Evolutionary conservation across 306 rosid species (phyloP).

Genomic region (Cyamopsis tetragonoloba): DNA sequence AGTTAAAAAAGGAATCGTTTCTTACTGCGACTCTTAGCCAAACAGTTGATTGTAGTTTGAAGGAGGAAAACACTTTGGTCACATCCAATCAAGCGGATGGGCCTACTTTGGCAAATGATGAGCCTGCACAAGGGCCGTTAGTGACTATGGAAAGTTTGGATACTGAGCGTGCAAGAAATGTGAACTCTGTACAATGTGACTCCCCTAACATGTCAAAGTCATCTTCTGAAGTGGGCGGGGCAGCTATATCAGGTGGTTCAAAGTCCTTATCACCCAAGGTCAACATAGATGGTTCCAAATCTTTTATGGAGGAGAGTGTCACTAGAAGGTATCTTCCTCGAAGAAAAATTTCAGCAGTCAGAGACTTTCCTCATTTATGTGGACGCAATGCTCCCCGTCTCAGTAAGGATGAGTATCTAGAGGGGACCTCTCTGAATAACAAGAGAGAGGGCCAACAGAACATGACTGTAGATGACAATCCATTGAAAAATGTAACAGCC

Average conservation of each 20-base stretch:
- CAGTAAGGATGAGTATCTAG: conserved; percentile 22
- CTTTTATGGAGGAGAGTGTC: conserved; percentile 29
- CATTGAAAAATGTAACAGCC: conserved; percentile 7
- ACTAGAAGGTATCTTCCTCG: conserved; percentile 53
- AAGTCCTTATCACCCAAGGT: conserved; percentile 27
- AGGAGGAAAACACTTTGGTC: background rate
- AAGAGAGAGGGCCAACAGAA: conserved; percentile 23
- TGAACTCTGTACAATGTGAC: conserved; percentile 24
- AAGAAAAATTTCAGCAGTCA: conserved; percentile 62
- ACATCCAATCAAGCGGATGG: conserved; percentile 24
- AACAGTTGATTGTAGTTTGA: conserved; percentile 3
- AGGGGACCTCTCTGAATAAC: conserved; percentile 9
- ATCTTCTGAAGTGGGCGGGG: conserved; percentile 29
- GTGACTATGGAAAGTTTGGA: conserved; percentile 18
- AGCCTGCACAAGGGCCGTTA: background rate
- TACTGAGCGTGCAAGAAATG: conserved; percentile 4
- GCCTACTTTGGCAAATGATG: conserved; percentile 18
- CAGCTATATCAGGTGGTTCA: conserved; percentile 13
- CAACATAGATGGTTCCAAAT: conserved; percentile 29
- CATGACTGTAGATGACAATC: conserved; percentile 26
- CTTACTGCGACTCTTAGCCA: background rate
- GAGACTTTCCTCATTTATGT: conserved; percentile 70
- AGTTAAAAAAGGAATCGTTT: background rate
- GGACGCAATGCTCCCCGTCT: conserved; percentile 54
- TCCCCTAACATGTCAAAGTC: conserved; percentile 24